phyloP scores from a whole-genome alignment of 1,139 yeast species.

The Ogataea hybrid region DNA sequence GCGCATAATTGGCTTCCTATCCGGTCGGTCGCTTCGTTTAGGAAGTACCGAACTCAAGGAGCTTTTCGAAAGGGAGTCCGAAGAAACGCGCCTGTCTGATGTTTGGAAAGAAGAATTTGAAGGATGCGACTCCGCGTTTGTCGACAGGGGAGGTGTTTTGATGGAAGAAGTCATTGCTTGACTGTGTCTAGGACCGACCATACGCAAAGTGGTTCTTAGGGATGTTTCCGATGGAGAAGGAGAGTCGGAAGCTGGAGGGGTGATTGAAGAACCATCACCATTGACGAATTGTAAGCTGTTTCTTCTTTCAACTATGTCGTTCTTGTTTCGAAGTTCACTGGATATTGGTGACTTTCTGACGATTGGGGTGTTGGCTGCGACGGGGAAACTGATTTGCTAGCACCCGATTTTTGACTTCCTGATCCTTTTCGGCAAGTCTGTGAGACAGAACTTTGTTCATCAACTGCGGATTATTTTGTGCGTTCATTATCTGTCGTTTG shows the following conservation, averaged over 20 bases:
- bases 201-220: slow-evolving; percentile 16
- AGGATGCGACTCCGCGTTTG: slow-evolving; percentile 10
- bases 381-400: slow-evolving; percentile 17
- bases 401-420: slow-evolving; percentile 24
- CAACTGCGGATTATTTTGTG: slow-evolving; percentile 30
- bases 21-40: slow-evolving; percentile 8
- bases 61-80: slow-evolving; percentile 3
- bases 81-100: slow-evolving; percentile 1
- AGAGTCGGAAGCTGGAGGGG: slow-evolving; percentile 21
- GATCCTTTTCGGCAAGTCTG: slow-evolving; percentile 29
- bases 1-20: slow-evolving; percentile 10
- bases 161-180: slow-evolving; percentile 5
- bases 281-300: slow-evolving; percentile 27
- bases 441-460: slow-evolving; percentile 33
- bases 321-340: slow-evolving; percentile 15
- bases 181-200: slow-evolving; percentile 10
- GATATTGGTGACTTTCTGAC: neutral
- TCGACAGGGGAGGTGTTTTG: slow-evolving; percentile 18
- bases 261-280: slow-evolving; percentile 19
- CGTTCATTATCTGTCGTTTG: slow-evolving; percentile 30
- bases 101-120: neutral
- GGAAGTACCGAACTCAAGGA: slow-evolving; percentile 1
- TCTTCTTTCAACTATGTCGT: slow-evolving; percentile 20
- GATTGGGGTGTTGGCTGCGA: slow-evolving; percentile 10
- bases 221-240: slow-evolving; percentile 21